Evolutionary conservation across 208 protist species (phyloP).

Genomic region (Trypanosoma lewisi): DNA sequence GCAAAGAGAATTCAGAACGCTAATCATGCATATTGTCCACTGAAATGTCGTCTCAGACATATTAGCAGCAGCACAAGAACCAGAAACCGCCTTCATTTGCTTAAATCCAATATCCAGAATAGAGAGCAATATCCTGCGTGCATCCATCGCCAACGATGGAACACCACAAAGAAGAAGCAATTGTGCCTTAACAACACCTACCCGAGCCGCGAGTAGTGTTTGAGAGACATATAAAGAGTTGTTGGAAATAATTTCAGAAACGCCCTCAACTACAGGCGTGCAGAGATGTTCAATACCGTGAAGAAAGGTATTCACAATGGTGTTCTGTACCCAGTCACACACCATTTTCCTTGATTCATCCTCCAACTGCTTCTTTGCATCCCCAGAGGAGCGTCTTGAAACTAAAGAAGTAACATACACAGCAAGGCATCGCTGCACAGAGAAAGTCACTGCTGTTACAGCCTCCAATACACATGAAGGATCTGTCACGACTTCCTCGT

Average conservation of each 20-base stretch:
- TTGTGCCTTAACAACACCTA: conserved; percentile 14
- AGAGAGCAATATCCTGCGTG: conserved; percentile 12
- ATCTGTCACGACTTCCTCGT: not conserved
- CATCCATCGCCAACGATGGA: conserved; percentile 17
- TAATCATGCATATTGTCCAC: conserved; percentile 15
- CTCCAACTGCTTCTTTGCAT: conserved; percentile 4
- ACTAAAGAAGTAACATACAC: conserved; percentile 25
- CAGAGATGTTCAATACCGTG: conserved; percentile 9
- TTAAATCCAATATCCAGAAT: conserved; percentile 6
- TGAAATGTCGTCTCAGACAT: not conserved
- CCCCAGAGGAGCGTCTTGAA: not conserved
- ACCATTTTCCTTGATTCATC: conserved; percentile 1
- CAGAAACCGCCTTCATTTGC: conserved; percentile 4
- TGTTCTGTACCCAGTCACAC: conserved; percentile 10
- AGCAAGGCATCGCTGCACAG: conserved; percentile 40
- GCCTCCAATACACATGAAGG: conserved; percentile 17
- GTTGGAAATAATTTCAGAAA: not conserved
- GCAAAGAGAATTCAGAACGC: conserved; percentile 13
- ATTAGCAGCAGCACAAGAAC: not conserved
- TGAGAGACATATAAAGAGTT: not conserved
- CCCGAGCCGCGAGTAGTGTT: not conserved
- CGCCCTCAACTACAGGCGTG: not conserved
- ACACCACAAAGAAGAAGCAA: conserved; percentile 18
- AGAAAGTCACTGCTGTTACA: conserved; percentile 33
- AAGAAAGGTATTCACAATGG: conserved; percentile 13